Percentiles rank a stretch among this genome's conserved stretches.
Conservation (phyloP, 768 basidiomycete genomes). For the Calocera viscosa region DNA sequence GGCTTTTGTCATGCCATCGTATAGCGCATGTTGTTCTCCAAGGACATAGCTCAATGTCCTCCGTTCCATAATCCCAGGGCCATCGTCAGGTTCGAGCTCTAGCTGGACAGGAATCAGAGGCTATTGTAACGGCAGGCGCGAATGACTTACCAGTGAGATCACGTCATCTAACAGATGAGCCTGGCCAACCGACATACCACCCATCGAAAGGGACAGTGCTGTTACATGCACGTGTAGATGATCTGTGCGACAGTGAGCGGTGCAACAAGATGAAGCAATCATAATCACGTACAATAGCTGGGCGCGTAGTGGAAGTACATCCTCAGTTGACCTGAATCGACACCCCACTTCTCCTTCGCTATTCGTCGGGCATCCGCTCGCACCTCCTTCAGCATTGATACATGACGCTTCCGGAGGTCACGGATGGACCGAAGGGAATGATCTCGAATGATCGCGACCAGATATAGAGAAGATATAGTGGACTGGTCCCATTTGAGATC, state of each 20-base stretch:
- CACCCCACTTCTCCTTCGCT: slow-evolving; percentile 52
- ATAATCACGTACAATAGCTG: slow-evolving; percentile 62
- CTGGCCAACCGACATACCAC: slow-evolving; percentile 76
- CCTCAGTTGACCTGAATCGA: slow-evolving; percentile 49
- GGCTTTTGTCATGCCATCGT: slow-evolving; percentile 31
- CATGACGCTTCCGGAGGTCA: slow-evolving; percentile 54
- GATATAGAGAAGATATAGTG: slow-evolving; percentile 66
- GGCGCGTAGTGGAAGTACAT: slow-evolving; percentile 93
- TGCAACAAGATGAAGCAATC: not conserved
- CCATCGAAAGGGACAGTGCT: slow-evolving; percentile 48
- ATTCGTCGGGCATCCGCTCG: slow-evolving; percentile 40
- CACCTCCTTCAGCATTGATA: slow-evolving; percentile 56
- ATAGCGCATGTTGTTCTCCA: slow-evolving; percentile 70
- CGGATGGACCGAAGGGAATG: slow-evolving; percentile 55
- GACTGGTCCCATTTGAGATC: slow-evolving; percentile 95
- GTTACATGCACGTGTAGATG: slow-evolving; percentile 93
- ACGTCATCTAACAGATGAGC: slow-evolving; percentile 88
- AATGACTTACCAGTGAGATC: slow-evolving; percentile 55
- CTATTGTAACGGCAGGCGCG: not conserved
- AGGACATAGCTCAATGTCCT: slow-evolving; percentile 74
- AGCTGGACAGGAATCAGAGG: slow-evolving; percentile 34
- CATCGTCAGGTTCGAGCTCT: slow-evolving; percentile 39
- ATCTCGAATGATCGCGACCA: slow-evolving; percentile 62
- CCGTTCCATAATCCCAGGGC: slow-evolving; percentile 46
- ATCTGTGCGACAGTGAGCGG: slow-evolving; percentile 38